Evolutionary conservation across 129 eudicot species (phyloP).

Genomic region (Artemisia annua): DNA sequence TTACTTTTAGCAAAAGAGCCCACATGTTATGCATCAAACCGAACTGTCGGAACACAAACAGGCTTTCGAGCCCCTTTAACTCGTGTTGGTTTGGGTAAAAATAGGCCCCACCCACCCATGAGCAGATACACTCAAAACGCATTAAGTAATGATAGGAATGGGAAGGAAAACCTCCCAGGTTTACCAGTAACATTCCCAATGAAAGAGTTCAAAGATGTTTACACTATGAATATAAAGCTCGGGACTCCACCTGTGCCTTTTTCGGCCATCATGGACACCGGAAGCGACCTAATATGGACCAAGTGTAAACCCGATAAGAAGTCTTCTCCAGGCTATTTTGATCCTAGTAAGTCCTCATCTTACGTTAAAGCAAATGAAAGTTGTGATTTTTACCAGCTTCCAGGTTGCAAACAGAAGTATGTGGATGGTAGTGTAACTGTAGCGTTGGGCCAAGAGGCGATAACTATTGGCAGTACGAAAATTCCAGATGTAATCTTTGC

Average conservation of each 20-base stretch:
- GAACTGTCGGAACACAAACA: no score
- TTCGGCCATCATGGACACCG: conserved; percentile 30
- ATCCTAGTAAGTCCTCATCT: no score
- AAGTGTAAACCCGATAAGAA: neutral
- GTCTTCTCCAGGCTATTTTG: no score
- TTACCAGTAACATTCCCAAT: neutral
- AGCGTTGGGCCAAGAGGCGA: no score
- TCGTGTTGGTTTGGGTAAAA: neutral
- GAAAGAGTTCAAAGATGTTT: neutral
- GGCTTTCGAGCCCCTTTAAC: neutral
- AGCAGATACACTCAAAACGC: neutral
- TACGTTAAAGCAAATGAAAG: no score
- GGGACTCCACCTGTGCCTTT: conserved; percentile 23
- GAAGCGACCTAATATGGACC: conserved; percentile 32
- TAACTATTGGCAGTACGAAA: no score
- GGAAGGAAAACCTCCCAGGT: neutral
- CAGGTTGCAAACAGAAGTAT: no score
- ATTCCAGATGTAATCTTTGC: no score
- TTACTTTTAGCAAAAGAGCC: neutral
- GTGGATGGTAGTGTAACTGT: no score
- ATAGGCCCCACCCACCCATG: neutral
- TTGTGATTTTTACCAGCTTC: no score
- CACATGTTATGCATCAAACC: no score
- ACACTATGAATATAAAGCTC: neutral
- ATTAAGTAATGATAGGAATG: neutral